phyloP scores from a whole-genome alignment of 106 monocot genomes.

The Dioscorea zingiberensis region DNA sequence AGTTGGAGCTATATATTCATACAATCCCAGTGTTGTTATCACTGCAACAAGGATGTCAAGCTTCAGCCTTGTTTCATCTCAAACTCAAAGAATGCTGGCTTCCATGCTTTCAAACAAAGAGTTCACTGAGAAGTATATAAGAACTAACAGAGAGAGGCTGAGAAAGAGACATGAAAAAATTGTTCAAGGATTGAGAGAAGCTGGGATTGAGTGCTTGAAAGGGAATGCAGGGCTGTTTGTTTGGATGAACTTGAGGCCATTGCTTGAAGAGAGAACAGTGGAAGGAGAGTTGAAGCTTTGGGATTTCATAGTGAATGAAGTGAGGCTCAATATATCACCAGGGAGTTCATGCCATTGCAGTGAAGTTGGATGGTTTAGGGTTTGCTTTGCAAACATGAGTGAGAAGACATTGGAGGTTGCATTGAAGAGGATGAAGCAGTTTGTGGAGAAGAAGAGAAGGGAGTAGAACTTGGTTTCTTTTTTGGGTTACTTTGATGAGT shows the following conservation, averaged over 20 bases:
- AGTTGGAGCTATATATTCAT: constrained; percentile 66
- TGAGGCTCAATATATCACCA: constrained; percentile 62
- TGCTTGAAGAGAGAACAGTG: constrained; percentile 34
- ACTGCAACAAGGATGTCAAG: constrained; percentile 80
- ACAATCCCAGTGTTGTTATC: constrained; percentile 49
- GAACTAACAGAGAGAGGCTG: constrained; percentile 49
- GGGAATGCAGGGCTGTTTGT: constrained; percentile 75
- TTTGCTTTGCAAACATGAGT: constrained; percentile 83
- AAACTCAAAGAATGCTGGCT: constrained; percentile 59
- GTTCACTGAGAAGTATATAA: constrained; percentile 51
- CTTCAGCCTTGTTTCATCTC: constrained; percentile 67
- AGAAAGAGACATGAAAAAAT: constrained; percentile 32
- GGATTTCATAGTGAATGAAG: constrained; percentile 37
- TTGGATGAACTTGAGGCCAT: constrained; percentile 52
- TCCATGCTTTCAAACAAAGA: constrained; percentile 50
- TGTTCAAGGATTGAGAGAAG: constrained; percentile 26
- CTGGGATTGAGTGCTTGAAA: constrained; percentile 45
- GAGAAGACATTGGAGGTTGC: constrained; percentile 50
- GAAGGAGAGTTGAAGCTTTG: constrained; percentile 64
- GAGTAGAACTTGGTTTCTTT: no score
- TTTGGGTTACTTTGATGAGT: no score
- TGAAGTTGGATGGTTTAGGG: constrained; percentile 76
- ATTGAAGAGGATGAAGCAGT: constrained; percentile 34
- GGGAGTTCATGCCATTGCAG: constrained; percentile 69
- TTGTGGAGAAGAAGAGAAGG: constrained; percentile 26